Percentiles rank a stretch among this genome's conserved stretches.
Evolutionary conservation across 148 eudicot species (phyloP).

Genomic region (Arbutus unedo): DNA sequence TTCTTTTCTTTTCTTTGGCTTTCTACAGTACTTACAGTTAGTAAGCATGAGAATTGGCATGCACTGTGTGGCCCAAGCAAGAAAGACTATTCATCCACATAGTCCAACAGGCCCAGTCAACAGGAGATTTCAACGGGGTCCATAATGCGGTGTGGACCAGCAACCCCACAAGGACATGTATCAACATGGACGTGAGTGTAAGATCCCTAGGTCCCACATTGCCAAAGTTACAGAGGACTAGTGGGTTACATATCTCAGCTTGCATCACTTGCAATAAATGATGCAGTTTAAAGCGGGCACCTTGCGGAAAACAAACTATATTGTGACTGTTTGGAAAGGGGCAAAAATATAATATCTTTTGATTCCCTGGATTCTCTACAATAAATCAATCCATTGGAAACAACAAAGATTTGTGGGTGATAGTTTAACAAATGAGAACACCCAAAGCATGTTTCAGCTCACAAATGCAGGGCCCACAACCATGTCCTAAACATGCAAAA

Average conservation of each 20-base stretch:
- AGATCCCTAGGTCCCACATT: background rate
- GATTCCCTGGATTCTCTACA: background rate
- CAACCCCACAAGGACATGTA: too few relatives aligned
- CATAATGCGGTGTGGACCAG: background rate
- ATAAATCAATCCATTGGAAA: background rate
- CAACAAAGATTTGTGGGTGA: background rate
- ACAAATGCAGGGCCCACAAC: background rate
- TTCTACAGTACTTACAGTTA: background rate
- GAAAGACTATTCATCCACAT: background rate
- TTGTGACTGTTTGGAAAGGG: background rate
- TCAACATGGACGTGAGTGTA: background rate
- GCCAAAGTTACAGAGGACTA: background rate
- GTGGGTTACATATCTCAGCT: background rate
- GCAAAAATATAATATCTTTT: background rate
- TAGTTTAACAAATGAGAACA: conserved; percentile 2
- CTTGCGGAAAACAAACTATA: background rate
- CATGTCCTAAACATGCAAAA: background rate
- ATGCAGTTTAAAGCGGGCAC: background rate
- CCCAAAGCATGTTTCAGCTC: background rate
- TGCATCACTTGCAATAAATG: background rate
- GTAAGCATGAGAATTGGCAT: background rate
- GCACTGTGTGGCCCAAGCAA: background rate
- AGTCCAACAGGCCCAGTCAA: background rate
- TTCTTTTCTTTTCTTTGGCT: too few relatives aligned
- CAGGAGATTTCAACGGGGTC: background rate